phyloP scores from a whole-genome alignment of 495 filamentous ascomycete genomes.

The Amniculicola lignicola region DNA sequence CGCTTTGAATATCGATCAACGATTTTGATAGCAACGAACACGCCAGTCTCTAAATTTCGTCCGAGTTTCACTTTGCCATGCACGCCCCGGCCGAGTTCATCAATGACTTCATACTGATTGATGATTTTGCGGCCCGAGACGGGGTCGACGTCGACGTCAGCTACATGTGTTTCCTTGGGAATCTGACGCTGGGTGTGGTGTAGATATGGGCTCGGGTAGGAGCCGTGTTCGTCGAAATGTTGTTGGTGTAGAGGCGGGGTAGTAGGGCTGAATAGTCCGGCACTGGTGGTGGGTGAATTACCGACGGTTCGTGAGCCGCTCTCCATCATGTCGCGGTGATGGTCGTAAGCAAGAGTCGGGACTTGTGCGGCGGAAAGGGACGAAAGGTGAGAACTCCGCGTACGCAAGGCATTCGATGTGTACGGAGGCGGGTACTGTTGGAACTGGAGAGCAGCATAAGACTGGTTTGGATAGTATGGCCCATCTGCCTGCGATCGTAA shows the following conservation, averaged over 20 bases:
- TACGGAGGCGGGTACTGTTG: slow-evolving; percentile 42
- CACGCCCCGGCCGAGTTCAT: slow-evolving; percentile 90
- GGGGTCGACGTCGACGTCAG: slow-evolving; percentile 80
- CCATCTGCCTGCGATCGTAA: slow-evolving; percentile 26
- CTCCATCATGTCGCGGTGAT: slow-evolving; percentile 30
- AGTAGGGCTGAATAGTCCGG: slow-evolving; percentile 41
- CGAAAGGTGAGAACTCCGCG: slow-evolving; percentile 39
- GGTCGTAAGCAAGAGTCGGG: slow-evolving; percentile 21
- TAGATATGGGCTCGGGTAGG: slow-evolving; percentile 44
- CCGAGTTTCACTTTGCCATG: slow-evolving; percentile 59
- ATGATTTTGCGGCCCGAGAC: slow-evolving; percentile 90
- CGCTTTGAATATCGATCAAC: slow-evolving; percentile 93
- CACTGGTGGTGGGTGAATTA: slow-evolving; percentile 43
- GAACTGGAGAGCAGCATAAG: slow-evolving; percentile 44
- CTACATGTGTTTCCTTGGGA: slow-evolving; percentile 68
- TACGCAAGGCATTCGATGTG: slow-evolving; percentile 30
- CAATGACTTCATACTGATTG: slow-evolving; percentile 94
- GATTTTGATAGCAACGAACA: slow-evolving; percentile 88
- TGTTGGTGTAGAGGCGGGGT: slow-evolving; percentile 28
- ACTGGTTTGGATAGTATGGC: slow-evolving; percentile 43
- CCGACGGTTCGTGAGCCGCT: slow-evolving; percentile 41
- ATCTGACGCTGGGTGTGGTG: slow-evolving; percentile 43
- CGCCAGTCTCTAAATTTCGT: slow-evolving; percentile 58
- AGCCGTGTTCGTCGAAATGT: slow-evolving; percentile 34
- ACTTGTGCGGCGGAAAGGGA: slow-evolving; percentile 35